Evolutionary conservation across 345 rosid genomes (phyloP), one percentile per base, ranked within the genome.

Genomic region (Tarenaya hassleriana): DNA sequence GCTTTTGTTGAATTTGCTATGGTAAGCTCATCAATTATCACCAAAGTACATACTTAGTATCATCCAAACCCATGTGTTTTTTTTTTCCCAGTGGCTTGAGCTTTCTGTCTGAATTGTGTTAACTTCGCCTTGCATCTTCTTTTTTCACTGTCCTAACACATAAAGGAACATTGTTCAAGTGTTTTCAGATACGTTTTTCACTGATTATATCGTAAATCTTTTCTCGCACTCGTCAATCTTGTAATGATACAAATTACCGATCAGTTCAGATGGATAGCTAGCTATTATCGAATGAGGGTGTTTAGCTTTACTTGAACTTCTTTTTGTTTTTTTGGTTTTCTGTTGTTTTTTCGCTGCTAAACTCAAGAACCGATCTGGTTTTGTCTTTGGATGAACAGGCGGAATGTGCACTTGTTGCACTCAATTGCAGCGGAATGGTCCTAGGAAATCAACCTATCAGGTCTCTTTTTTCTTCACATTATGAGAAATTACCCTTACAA

Each of bases 1-100:
- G 92, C 87, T 50, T 89, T 89, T 64, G 87, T 85, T 57, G 97
- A 89, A 68, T 89, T 89, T 68, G 82, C 85, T 17, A 62, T 63
- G 89, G 97, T 88, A 70, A 77, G 78, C 46, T 60, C 34, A 43
- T 64, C 5, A 19, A 34, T 16, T 15, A 44, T 27, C 15, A 40
- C 27, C 20, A 14, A 9, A 24, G 24, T 15, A 34, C 18, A 34
- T n/a, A n/a, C n/a, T n/a, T n/a, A n/a, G n/a, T n/a, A n/a, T n/a
- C n/a, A n/a, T n/a, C n/a, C n/a, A n/a, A n/a, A n/a, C n/a, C n/a
- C n/a, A n/a, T n/a, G n/a, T n/a, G n/a, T n/a, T n/a, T n/a, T n/a
- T 29, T 12, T 16, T 32, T 19, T 44, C 34, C 41, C 41, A 17
- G 17, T 27, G 43, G 8, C 33, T 55, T 15, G 56, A 16, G 47